Conservation (phyloP, 495 filamentous ascomycete genomes). For the Pyrenula aspistea region DNA sequence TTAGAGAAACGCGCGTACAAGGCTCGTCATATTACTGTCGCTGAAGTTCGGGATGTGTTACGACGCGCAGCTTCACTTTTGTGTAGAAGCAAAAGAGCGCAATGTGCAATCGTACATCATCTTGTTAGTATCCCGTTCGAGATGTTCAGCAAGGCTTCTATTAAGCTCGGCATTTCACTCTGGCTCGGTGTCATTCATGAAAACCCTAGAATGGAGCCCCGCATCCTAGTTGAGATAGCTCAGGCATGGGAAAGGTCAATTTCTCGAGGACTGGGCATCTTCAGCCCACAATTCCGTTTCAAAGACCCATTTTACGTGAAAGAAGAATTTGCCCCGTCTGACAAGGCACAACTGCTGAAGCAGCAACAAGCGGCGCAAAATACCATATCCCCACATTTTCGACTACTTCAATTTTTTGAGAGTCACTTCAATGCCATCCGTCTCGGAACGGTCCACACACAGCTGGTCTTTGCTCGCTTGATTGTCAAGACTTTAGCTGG, state of each 20-base stretch:
- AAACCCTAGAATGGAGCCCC: conserved; percentile 75
- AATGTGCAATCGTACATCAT: conserved; percentile 66
- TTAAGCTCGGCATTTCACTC: conserved; percentile 87
- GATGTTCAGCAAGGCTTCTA: conserved; percentile 86
- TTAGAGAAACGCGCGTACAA: conserved; percentile 56
- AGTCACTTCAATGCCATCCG: conserved; percentile 91
- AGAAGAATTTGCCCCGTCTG: conserved; percentile 85
- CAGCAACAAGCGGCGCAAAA: conserved; percentile 68
- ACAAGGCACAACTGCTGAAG: conserved; percentile 61
- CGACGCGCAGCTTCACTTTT: conserved; percentile 74
- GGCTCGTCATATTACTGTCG: conserved; percentile 54
- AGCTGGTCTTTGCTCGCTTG: conserved; percentile 67
- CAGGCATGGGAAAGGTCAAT: conserved; percentile 79
- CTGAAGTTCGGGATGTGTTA: conserved; percentile 66
- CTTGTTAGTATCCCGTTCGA: conserved; percentile 84
- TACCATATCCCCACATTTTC: conserved; percentile 72
- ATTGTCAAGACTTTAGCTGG: conserved; percentile 63
- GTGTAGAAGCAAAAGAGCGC: conserved; percentile 59
- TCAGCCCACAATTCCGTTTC: conserved; percentile 61
- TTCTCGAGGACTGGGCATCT: conserved; percentile 63
- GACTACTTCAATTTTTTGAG: conserved; percentile 75
- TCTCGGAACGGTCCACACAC: conserved; percentile 64
- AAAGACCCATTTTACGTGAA: conserved; percentile 80
- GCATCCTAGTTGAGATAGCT: conserved; percentile 70
- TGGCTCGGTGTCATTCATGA: conserved; percentile 97